These are phyloP conservation scores for Blastomyces emzantsi DNA, from an alignment of 2,329 filamentous ascomycete genomes.

Conservation along the genomic window DNA sequence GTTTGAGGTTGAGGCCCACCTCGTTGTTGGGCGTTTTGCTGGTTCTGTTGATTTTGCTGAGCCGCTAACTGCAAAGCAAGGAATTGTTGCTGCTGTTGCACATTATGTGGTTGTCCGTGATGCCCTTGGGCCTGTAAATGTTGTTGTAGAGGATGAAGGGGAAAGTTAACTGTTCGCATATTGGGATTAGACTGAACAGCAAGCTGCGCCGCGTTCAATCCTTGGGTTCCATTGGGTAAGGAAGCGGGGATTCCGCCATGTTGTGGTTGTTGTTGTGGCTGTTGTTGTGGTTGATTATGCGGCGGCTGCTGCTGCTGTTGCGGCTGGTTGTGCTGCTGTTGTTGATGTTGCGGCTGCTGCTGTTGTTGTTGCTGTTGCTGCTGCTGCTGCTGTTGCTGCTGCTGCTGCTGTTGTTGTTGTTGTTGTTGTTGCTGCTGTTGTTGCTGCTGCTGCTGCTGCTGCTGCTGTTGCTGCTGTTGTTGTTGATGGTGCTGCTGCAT, in stretches of 20 bases:
- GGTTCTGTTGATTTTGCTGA: constrained; percentile 29
- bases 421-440: constrained; percentile 25
- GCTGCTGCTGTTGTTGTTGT: constrained; percentile 24
- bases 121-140: constrained; percentile 27
- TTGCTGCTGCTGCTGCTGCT: constrained; percentile 27
- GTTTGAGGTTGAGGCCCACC: constrained; percentile 34
- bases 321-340: constrained; percentile 27
- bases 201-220: constrained; percentile 35
- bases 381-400: constrained; percentile 35
- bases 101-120: constrained; percentile 33
- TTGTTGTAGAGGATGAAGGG: constrained; percentile 36
- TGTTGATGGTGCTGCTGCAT: constrained; percentile 34
- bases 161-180: constrained; percentile 33
- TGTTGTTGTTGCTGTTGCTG: constrained; percentile 33
- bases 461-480: constrained; percentile 34
- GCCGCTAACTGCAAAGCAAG: constrained; percentile 12
- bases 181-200: constrained; percentile 35
- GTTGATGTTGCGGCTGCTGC: constrained; percentile 29
- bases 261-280: constrained; percentile 24
- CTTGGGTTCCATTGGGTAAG: constrained; percentile 35
- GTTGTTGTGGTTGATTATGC: constrained; percentile 25
- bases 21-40: constrained; percentile 36
- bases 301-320: constrained; percentile 24
- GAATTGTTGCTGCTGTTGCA: constrained; percentile 33
- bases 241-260: constrained; percentile 31